Conservation (phyloP, 768 basidiomycete species). For the Lepiota venenata region DNA sequence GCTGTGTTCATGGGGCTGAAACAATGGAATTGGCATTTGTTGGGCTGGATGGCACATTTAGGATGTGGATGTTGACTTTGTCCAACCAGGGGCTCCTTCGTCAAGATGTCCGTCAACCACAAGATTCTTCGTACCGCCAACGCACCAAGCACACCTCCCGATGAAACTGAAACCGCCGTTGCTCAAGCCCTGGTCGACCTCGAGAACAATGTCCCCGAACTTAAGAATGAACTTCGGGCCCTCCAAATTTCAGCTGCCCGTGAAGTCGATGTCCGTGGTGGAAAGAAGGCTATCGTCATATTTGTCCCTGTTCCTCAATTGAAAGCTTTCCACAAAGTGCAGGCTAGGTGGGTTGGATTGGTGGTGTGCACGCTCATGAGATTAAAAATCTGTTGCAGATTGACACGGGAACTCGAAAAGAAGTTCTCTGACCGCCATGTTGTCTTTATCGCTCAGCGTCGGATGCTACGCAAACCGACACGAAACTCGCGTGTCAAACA, state of each 20-base stretch:
- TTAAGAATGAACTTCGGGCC: slow-evolving; percentile 93
- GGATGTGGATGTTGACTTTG: slow-evolving; percentile 46
- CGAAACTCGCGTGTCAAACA: slow-evolving; percentile 91
- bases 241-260: slow-evolving; percentile 98
- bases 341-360: slow-evolving; percentile 69
- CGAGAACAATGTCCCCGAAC: slow-evolving; percentile 97
- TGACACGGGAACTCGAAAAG: slow-evolving; percentile 99
- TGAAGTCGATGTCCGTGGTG: slow-evolving; percentile 98
- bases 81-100: slow-evolving; percentile 29
- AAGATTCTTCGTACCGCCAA: slow-evolving; percentile 98
- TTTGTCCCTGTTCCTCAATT: slow-evolving; percentile 97
- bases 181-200: slow-evolving; percentile 97
- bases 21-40: slow-evolving; percentile 24
- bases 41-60: slow-evolving; percentile 53
- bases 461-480: slow-evolving; percentile 96
- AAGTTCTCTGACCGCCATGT: slow-evolving; percentile 99
- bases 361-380: slow-evolving; percentile 10
- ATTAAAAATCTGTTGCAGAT: slow-evolving; percentile 42
- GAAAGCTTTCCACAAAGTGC: slow-evolving; percentile 98
- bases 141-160: slow-evolving; percentile 84
- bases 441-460: slow-evolving; percentile 97
- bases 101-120: slow-evolving; percentile 71
- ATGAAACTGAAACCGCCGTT: slow-evolving; percentile 87
- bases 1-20: slow-evolving; percentile 16
- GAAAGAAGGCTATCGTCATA: slow-evolving; percentile 98